Percentiles rank a stretch among this genome's conserved stretches.
These are phyloP conservation scores for Penicillium sp. DNA, from an alignment of 2,329 filamentous ascomycete genomes.

Conservation along the genomic window DNA sequence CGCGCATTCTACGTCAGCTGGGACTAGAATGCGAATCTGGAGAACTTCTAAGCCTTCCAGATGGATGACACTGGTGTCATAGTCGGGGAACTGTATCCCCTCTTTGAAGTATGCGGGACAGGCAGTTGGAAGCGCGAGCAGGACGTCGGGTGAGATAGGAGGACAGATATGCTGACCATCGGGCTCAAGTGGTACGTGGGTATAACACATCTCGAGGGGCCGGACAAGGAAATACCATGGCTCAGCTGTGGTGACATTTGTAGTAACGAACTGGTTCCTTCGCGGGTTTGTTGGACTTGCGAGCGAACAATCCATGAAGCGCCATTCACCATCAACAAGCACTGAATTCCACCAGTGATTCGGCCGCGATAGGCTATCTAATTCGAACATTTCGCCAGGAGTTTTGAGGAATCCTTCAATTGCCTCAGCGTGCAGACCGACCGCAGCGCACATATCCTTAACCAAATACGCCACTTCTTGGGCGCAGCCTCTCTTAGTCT, in stretches of 20 bases:
- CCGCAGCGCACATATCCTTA: constrained; percentile 89
- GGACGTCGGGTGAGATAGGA: constrained; percentile 79
- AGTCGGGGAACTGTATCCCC: constrained; percentile 78
- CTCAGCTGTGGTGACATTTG: constrained; percentile 73
- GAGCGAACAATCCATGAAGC: constrained; percentile 91
- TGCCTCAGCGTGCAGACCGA: constrained; percentile 85
- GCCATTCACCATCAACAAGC: constrained; percentile 91
- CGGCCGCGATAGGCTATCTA: constrained; percentile 79
- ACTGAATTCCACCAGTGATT: constrained; percentile 99
- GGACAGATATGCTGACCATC: constrained; percentile 93
- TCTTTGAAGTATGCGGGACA: constrained; percentile 90
- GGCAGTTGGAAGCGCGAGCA: constrained; percentile 83
- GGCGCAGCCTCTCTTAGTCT: constrained; percentile 80
- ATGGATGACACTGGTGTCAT: constrained; percentile 83
- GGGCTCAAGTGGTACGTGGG: constrained; percentile 86
- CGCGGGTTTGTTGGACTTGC: constrained; percentile 89
- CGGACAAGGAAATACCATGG: constrained; percentile 92
- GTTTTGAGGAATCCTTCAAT: constrained; percentile 89
- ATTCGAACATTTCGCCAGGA: constrained; percentile 81
- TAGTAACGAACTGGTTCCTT: constrained; percentile 76
- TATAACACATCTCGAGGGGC: constrained; percentile 91
- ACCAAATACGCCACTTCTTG: constrained; percentile 89
- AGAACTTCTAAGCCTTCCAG: constrained; percentile 93
- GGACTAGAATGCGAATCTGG: constrained; percentile 85
- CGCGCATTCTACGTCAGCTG: constrained; percentile 85